Percentiles rank a stretch among this genome's conserved stretches.
These are phyloP conservation scores for Cylindrotheca fusiformis DNA, from an alignment of 108 stramenopile genomes.

Conservation along the genomic window DNA sequence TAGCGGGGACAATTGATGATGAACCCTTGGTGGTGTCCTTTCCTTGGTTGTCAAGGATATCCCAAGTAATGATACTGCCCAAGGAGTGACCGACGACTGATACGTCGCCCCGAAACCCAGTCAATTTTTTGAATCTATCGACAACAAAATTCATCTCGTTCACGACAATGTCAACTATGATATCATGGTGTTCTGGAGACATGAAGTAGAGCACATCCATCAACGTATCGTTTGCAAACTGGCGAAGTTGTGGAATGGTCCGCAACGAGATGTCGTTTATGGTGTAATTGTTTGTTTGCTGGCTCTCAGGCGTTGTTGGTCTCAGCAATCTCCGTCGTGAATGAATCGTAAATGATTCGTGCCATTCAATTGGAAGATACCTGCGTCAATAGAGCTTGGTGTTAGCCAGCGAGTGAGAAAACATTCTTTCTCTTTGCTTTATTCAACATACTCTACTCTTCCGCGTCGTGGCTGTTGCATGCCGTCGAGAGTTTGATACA, in stretches of 20 bases:
- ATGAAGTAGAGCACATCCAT: conserved; percentile 80
- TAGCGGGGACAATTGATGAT: background rate
- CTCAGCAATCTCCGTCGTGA: conserved; percentile 28
- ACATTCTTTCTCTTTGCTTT: no score
- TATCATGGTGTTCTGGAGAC: conserved; percentile 63
- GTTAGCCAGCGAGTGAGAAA: no score
- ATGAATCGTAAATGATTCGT: conserved; percentile 60
- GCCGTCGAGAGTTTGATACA: conserved; percentile 12
- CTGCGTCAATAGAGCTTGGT: no score
- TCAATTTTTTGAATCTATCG: conserved; percentile 40
- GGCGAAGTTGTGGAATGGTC: conserved; percentile 68
- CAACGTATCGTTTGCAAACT: conserved; percentile 77
- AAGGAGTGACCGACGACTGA: conserved; percentile 57
- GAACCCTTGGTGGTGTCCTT: background rate
- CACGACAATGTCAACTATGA: conserved; percentile 60
- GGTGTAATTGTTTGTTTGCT: conserved; percentile 9
- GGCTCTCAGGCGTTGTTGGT: background rate
- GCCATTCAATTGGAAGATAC: conserved; percentile 83
- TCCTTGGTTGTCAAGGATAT: conserved; percentile 63
- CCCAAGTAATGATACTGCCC: conserved; percentile 66
- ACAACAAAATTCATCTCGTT: conserved; percentile 64
- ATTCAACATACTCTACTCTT: conserved; percentile 45
- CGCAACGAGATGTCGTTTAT: conserved; percentile 66
- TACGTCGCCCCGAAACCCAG: conserved; percentile 47
- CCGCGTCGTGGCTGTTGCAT: background rate